Evolutionary conservation across 2,329 filamentous ascomycete species (phyloP).

Genomic region (Eutypella sp.): DNA sequence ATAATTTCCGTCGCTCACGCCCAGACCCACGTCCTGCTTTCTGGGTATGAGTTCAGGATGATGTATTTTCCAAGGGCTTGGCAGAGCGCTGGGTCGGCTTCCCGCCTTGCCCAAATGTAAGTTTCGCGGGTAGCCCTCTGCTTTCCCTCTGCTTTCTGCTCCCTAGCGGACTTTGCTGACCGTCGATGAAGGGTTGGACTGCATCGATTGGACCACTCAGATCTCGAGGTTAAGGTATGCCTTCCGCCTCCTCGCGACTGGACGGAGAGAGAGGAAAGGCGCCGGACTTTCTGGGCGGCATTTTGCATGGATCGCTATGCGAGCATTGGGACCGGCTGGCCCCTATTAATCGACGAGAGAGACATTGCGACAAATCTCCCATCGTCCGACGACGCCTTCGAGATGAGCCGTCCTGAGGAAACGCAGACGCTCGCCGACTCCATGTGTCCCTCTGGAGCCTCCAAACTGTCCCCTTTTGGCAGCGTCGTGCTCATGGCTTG

Average conservation of each 20-base stretch:
- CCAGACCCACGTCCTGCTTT: conserved; percentile 76
- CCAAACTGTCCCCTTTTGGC: conserved; percentile 71
- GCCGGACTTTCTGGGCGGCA: conserved; percentile 91
- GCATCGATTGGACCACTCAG: conserved; percentile 76
- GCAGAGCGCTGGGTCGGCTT: conserved; percentile 81
- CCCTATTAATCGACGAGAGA: conserved; percentile 85
- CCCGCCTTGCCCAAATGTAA: conserved; percentile 79
- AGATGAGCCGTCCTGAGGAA: conserved; percentile 70
- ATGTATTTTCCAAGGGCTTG: conserved; percentile 97
- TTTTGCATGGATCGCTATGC: conserved; percentile 90
- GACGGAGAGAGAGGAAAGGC: conserved; percentile 87
- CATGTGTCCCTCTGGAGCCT: conserved; percentile 65
- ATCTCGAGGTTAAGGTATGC: conserved; percentile 89
- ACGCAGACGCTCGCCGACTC: conserved; percentile 66
- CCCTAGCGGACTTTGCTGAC: no score
- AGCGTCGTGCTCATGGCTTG: conserved; percentile 81
- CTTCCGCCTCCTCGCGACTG: conserved; percentile 82
- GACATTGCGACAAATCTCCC: conserved; percentile 88
- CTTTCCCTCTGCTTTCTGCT: no score
- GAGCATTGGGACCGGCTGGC: conserved; percentile 96
- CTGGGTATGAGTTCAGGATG: conserved; percentile 89
- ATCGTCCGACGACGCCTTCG: conserved; percentile 76
- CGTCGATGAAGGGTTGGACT: conserved; percentile 97
- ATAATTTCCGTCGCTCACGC: conserved; percentile 82
- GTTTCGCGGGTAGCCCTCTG: conserved; percentile 17